These are phyloP conservation scores for Sapria himalayana DNA, from an alignment of 345 rosid genomes.

Conservation along the genomic window DNA sequence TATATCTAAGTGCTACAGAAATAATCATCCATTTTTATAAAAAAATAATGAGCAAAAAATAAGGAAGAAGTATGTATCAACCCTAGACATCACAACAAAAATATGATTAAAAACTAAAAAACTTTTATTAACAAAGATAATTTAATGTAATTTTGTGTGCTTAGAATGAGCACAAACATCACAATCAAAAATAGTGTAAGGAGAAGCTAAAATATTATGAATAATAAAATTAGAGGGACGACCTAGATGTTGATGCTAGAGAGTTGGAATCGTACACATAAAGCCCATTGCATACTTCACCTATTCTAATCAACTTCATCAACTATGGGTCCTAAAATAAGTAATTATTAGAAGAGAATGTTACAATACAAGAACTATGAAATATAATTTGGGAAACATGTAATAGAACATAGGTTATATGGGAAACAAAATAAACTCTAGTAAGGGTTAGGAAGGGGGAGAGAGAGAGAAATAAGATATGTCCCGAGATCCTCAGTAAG, in stretches of 20 bases:
- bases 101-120: background rate
- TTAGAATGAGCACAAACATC: constrained; percentile 1
- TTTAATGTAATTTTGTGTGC: background rate
- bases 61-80: too few relatives aligned
- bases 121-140: background rate
- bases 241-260: background rate
- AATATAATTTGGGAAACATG: background rate
- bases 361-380: too few relatives aligned
- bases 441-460: background rate
- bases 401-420: background rate
- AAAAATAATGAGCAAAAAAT: too few relatives aligned
- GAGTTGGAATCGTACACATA: background rate
- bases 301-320: background rate
- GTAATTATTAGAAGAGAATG: too few relatives aligned
- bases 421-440: background rate
- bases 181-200: background rate
- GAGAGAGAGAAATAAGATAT: background rate
- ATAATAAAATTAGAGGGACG: background rate
- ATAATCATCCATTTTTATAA: too few relatives aligned
- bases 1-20: too few relatives aligned
- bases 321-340: background rate
- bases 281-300: background rate
- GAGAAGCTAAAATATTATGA: background rate
- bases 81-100: too few relatives aligned
- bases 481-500: background rate